A percentile compares a stretch with the other conserved stretches of the same genome.
phyloP scores from a whole-genome alignment of 371 early-diverging fungal species.

The Lichtheimia corymbifera region DNA sequence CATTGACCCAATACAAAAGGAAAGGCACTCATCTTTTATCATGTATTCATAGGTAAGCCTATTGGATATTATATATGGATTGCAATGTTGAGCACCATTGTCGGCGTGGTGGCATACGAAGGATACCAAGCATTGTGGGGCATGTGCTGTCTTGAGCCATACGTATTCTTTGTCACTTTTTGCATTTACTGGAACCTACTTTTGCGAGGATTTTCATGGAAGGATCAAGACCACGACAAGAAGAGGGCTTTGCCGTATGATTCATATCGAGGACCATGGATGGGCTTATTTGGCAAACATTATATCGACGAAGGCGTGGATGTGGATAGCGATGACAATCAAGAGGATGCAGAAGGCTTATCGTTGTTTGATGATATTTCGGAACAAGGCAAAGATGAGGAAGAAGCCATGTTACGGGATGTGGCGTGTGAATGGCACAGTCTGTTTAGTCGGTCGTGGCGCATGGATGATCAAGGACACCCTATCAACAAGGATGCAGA shows the following conservation, averaged over 20 bases:
- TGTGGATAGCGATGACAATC: not conserved
- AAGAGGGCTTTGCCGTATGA: too few species aligned
- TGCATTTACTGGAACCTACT: not conserved
- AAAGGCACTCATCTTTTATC: too few species aligned
- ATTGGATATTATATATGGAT: not conserved
- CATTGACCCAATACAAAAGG: too few species aligned
- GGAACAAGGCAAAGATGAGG: slow-evolving; percentile 13
- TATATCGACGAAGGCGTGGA: not conserved
- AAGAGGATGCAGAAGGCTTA: not conserved
- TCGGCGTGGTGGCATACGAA: not conserved
- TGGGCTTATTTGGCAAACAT: not conserved
- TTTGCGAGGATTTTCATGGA: slow-evolving; percentile 2
- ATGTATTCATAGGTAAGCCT: too few species aligned
- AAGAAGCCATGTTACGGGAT: slow-evolving; percentile 35
- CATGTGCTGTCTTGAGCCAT: not conserved
- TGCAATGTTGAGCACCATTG: not conserved
- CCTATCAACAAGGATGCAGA: slow-evolving; percentile 4
- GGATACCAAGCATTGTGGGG: slow-evolving; percentile 7
- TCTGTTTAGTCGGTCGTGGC: slow-evolving; percentile 37
- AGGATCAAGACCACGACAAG: too few species aligned
- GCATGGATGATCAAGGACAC: slow-evolving; percentile 12
- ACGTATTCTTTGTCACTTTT: slow-evolving; percentile 8
- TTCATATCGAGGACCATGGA: not conserved
- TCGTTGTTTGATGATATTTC: slow-evolving; percentile 3
- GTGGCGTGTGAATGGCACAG: slow-evolving; percentile 33